Conservation (phyloP, 2,329 filamentous ascomycete genomes). For the Hymenoscyphus repandus region DNA sequence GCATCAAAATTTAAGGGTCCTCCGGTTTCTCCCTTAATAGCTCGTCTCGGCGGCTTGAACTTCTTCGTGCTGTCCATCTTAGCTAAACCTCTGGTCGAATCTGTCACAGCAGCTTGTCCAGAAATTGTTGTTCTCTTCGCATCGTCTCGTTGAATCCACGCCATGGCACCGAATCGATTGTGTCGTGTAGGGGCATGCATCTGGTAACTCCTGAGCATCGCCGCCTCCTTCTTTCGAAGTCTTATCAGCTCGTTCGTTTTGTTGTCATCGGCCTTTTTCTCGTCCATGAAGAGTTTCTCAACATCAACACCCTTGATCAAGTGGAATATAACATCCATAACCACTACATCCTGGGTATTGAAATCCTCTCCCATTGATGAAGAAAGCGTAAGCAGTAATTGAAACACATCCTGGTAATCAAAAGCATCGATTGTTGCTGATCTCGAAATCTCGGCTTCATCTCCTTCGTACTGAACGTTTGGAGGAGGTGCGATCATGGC, state of each 20-base stretch:
- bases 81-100: constrained; percentile 65
- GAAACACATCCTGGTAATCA: constrained; percentile 83
- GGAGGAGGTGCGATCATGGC: constrained; percentile 74
- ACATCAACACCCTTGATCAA: constrained; percentile 84
- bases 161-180: constrained; percentile 93
- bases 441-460: constrained; percentile 82
- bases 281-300: constrained; percentile 78
- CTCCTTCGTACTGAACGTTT: constrained; percentile 71
- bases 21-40: constrained; percentile 55
- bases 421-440: constrained; percentile 87
- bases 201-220: constrained; percentile 73
- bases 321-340: constrained; percentile 90
- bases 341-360: constrained; percentile 76
- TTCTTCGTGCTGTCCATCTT: constrained; percentile 92
- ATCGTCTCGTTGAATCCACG: constrained; percentile 88
- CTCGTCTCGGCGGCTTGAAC: constrained; percentile 73
- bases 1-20: constrained; percentile 72
- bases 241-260: constrained; percentile 68
- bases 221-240: constrained; percentile 75
- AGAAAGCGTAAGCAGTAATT: constrained; percentile 76
- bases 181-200: constrained; percentile 79
- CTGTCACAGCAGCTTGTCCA: constrained; percentile 77
- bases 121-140: constrained; percentile 81
- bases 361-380: constrained; percentile 96
- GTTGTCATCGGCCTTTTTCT: constrained; percentile 62